These are phyloP conservation scores for Xylaria polymorpha DNA, from an alignment of 2,329 filamentous ascomycete genomes.

Conservation along the genomic window DNA sequence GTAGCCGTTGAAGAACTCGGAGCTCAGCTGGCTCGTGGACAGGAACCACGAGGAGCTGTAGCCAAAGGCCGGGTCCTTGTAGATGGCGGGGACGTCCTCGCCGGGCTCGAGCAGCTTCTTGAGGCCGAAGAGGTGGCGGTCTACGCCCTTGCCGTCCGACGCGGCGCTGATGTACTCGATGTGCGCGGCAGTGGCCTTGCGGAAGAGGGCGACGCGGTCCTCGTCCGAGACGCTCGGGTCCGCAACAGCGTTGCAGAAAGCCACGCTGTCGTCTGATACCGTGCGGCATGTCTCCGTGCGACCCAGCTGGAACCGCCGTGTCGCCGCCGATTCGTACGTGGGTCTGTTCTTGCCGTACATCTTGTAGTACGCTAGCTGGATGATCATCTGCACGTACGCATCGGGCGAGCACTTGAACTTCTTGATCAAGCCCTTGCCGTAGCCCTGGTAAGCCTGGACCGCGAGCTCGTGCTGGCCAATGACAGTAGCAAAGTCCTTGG, in stretches of 20 bases:
- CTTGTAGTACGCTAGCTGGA: conserved; percentile 97
- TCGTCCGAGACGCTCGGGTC: conserved; percentile 72
- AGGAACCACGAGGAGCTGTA: conserved; percentile 93
- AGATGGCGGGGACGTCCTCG: conserved; percentile 84
- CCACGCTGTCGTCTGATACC: conserved; percentile 89
- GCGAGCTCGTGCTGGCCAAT: conserved; percentile 90
- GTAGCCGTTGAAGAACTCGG: conserved; percentile 98
- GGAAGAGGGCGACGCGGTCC: conserved; percentile 79
- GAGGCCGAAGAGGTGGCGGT: conserved; percentile 95
- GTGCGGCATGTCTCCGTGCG: conserved; percentile 95
- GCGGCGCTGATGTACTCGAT: conserved; percentile 92
- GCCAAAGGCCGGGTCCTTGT: conserved; percentile 83
- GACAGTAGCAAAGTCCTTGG: conserved; percentile 80
- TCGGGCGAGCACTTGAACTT: conserved; percentile 99
- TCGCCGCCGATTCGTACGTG: conserved; percentile 96
- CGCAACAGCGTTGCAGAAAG: conserved; percentile 90
- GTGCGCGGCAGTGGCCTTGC: conserved; percentile 82
- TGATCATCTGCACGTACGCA: conserved; percentile 98
- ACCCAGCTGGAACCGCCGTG: conserved; percentile 93
- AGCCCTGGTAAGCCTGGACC: conserved; percentile 95
- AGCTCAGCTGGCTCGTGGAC: conserved; percentile 88
- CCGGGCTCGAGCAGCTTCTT: conserved; percentile 88
- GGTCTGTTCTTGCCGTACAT: conserved; percentile 99
- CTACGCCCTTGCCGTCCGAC: conserved; percentile 91
- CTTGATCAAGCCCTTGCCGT: conserved; percentile 98